Percentiles rank a stretch among this genome's conserved stretches.
phyloP scores from a whole-genome alignment of 2,329 filamentous ascomycete genomes.

The Ophiostoma fasciatum region DNA sequence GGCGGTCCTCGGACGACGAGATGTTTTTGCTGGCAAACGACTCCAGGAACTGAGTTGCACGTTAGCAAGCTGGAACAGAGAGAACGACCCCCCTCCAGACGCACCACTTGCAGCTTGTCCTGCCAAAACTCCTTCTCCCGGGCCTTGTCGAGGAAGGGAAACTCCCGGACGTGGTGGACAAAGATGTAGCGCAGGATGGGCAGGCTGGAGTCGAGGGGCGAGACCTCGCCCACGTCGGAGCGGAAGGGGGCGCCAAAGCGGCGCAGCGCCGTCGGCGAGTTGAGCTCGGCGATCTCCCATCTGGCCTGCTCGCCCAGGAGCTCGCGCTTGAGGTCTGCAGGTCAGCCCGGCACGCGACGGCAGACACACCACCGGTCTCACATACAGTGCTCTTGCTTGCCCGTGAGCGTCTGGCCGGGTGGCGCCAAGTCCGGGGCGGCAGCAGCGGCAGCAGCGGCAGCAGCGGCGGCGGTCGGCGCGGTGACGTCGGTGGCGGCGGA shows the following conservation, averaged over 20 bases:
- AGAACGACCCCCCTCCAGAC: slow-evolving; percentile 21
- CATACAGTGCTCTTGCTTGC: slow-evolving; percentile 96
- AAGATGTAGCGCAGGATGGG: slow-evolving; percentile 94
- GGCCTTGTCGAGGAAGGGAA: slow-evolving; percentile 92
- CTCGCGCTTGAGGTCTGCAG: slow-evolving; percentile 81
- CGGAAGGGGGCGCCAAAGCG: slow-evolving; percentile 92
- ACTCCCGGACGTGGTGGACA: slow-evolving; percentile 93
- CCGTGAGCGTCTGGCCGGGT: slow-evolving; percentile 49
- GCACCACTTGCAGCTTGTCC: slow-evolving; percentile 83
- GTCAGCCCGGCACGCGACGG: background rate
- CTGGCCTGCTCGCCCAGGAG: slow-evolving; percentile 80
- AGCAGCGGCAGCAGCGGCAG: slow-evolving; percentile 10
- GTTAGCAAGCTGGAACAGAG: background rate
- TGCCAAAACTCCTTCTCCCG: slow-evolving; percentile 99
- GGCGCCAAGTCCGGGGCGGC: slow-evolving; percentile 17
- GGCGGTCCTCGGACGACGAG: slow-evolving; percentile 85
- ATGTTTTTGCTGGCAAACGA: slow-evolving; percentile 96
- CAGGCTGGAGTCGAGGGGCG: slow-evolving; percentile 81
- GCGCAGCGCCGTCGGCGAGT: slow-evolving; percentile 84
- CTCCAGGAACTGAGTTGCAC: slow-evolving; percentile 60
- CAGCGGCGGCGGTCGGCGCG: background rate
- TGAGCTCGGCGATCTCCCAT: slow-evolving; percentile 82
- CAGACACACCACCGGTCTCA: slow-evolving; percentile 9
- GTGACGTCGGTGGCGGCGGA: slow-evolving; percentile 9
- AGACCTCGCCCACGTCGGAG: slow-evolving; percentile 82